Base-by-base conservation (phyloP, 1,139 yeast species). In the Zygosaccharomyces sapae region DNA sequence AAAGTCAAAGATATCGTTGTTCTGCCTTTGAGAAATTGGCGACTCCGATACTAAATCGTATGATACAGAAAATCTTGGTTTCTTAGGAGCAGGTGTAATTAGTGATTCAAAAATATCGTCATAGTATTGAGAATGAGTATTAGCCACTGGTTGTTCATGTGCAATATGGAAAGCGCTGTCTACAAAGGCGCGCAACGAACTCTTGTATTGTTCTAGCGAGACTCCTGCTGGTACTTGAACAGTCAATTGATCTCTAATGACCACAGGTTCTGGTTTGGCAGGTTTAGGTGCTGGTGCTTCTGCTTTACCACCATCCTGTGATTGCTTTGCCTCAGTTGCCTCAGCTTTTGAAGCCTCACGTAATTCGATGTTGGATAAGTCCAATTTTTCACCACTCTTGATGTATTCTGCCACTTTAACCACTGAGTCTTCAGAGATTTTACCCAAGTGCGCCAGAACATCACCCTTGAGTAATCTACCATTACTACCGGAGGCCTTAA, bases 391-490 rank as follows among this genome's bases (percentile, higher is more conserved):
- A 54, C 77, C 76, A 44, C 75, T 70, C 49, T 77, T 72, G 56
- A 90, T 69, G 61, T 73, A 82, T 37, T 77, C 69, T 6, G 86
- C 72, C 48, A 90, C 72, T 20, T 69, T 64, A 18, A 68, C 65
- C 27, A 83, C 79, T 9, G 81, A 70, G 5, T 76, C 80, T 43
- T 71, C 61, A 12, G 85, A 67, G 49, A 90, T 86, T 53, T 77
- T 67, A 24, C 97, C 97, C 48, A 89, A 66, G 63, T 79, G 81
- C 1, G 95, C 94, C 56, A 90, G 75, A 1, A 90, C 89, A 65
- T 92, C 98, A 53, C 97, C 97, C 70, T 86, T 86, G 55, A 89
- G 74, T 43, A 92, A 66, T 60, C 96, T 78, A 16, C 97, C 97
- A 51, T 81, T 76, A 33, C 95, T 95, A 10, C 97, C 98, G 1